A percentile compares a stretch with the other conserved stretches of the same genome.
These are phyloP conservation scores for Lachnellula subtilissima DNA, from an alignment of 2,329 filamentous ascomycete species.

Conservation along the genomic window DNA sequence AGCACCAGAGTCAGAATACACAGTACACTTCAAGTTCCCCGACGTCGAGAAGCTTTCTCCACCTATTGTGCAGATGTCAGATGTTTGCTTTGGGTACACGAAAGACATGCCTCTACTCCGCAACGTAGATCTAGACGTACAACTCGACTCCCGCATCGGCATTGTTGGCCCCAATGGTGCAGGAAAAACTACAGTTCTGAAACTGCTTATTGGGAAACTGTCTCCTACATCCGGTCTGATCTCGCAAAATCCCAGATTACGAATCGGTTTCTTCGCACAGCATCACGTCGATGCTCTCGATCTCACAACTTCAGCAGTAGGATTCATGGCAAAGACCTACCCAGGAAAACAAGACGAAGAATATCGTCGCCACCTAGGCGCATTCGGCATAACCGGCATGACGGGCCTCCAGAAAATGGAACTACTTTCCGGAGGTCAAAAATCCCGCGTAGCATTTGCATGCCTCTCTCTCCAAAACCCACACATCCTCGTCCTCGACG, in stretches of 20 bases:
- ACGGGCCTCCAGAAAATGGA: slow-evolving; percentile 96
- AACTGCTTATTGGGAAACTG: slow-evolving; percentile 88
- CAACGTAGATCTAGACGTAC: slow-evolving; percentile 91
- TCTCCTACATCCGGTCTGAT: slow-evolving; percentile 74
- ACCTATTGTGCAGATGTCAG: slow-evolving; percentile 95
- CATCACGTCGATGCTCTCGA: slow-evolving; percentile 97
- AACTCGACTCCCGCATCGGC: slow-evolving; percentile 95
- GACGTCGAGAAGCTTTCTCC: slow-evolving; percentile 97
- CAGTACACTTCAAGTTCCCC: slow-evolving; percentile 93
- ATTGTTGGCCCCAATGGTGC: slow-evolving; percentile 99
- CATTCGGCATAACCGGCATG: slow-evolving; percentile 85
- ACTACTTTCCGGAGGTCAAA: slow-evolving; percentile 91
- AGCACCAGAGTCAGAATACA: slow-evolving; percentile 88
- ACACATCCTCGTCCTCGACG: slow-evolving; percentile 95
- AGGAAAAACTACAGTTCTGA: slow-evolving; percentile 97
- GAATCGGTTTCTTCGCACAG: slow-evolving; percentile 95
- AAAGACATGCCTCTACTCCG: slow-evolving; percentile 72
- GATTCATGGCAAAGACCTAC: slow-evolving; percentile 92
- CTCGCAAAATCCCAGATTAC: slow-evolving; percentile 79
- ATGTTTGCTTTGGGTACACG: slow-evolving; percentile 84
- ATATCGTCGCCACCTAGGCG: slow-evolving; percentile 90
- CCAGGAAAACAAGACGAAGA: slow-evolving; percentile 92
- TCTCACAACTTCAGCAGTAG: slow-evolving; percentile 80
- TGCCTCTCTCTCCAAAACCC: slow-evolving; percentile 90
- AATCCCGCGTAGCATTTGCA: slow-evolving; percentile 97